Evolutionary conservation across 2,329 filamentous ascomycete species (phyloP).

Genomic region (Pyrenophora seminiperda): DNA sequence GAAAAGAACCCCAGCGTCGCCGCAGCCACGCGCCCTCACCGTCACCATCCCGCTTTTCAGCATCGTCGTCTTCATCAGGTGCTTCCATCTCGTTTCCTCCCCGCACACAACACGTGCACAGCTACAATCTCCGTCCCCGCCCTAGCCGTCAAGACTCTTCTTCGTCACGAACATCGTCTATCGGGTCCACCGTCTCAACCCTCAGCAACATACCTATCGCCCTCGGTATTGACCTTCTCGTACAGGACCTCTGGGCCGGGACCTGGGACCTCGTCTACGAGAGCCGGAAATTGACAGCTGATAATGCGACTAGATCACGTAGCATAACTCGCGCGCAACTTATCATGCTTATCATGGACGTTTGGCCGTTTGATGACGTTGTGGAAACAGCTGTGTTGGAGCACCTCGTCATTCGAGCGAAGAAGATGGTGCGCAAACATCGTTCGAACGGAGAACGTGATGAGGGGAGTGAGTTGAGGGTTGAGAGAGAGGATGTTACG

Average conservation of each 20-base stretch:
- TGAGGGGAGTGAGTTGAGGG: neutral
- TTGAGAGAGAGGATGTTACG: neutral
- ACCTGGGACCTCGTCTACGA: slow-evolving; percentile 4
- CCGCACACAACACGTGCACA: neutral
- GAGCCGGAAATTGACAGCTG: neutral
- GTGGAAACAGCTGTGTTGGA: neutral
- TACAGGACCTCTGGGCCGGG: slow-evolving; percentile 1
- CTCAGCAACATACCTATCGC: neutral
- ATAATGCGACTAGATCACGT: neutral
- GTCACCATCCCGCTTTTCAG: neutral
- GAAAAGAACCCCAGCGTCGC: neutral
- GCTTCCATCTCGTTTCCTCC: neutral
- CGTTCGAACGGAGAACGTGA: neutral
- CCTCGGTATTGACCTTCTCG: neutral
- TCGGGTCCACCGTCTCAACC: neutral
- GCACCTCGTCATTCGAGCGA: neutral
- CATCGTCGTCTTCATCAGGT: neutral
- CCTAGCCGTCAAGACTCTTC: neutral
- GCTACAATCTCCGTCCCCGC: neutral
- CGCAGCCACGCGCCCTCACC: neutral
- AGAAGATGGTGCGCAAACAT: slow-evolving; percentile 3
- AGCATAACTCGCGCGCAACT: slow-evolving; percentile 2
- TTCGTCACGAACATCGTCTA: neutral
- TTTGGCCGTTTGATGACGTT: neutral
- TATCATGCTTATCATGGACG: neutral